Evolutionary conservation across 768 basidiomycete genomes (phyloP).

Genomic region (Suillus decipiens): DNA sequence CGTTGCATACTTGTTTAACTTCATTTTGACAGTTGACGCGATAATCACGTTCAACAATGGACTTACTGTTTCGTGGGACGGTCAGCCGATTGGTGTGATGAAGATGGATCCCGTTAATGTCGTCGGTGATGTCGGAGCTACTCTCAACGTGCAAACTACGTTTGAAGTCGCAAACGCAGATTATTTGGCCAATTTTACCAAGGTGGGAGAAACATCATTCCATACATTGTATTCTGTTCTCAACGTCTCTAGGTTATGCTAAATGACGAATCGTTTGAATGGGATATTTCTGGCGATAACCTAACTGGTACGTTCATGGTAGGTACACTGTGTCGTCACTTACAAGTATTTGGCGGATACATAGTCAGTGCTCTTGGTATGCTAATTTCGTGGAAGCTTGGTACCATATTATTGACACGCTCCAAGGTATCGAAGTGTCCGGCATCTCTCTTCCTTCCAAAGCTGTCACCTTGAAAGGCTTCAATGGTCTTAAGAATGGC

Average conservation of each 20-base stretch:
- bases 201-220: slow-evolving; percentile 35
- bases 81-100: slow-evolving; percentile 57
- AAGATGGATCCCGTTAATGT: slow-evolving; percentile 61
- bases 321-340: neutral
- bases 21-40: slow-evolving; percentile 54
- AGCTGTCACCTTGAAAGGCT: slow-evolving; percentile 64
- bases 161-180: slow-evolving; percentile 61
- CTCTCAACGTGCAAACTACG: slow-evolving; percentile 50
- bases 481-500: slow-evolving; percentile 65
- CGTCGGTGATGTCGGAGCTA: slow-evolving; percentile 63
- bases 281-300: slow-evolving; percentile 68
- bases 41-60: slow-evolving; percentile 65
- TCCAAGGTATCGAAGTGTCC: slow-evolving; percentile 55
- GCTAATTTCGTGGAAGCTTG: slow-evolving; percentile 11
- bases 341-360: slow-evolving; percentile 7
- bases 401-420: neutral
- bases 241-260: slow-evolving; percentile 45
- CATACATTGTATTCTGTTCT: neutral
- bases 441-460: slow-evolving; percentile 58
- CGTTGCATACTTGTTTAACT: slow-evolving; percentile 11
- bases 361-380: slow-evolving; percentile 59
- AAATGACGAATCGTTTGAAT: slow-evolving; percentile 65
- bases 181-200: slow-evolving; percentile 65
- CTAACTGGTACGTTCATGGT: slow-evolving; percentile 47
- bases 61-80: slow-evolving; percentile 60